Evolutionary conservation across 2,329 filamentous ascomycete species (phyloP).

Genomic region (Colletotrichum melonis): DNA sequence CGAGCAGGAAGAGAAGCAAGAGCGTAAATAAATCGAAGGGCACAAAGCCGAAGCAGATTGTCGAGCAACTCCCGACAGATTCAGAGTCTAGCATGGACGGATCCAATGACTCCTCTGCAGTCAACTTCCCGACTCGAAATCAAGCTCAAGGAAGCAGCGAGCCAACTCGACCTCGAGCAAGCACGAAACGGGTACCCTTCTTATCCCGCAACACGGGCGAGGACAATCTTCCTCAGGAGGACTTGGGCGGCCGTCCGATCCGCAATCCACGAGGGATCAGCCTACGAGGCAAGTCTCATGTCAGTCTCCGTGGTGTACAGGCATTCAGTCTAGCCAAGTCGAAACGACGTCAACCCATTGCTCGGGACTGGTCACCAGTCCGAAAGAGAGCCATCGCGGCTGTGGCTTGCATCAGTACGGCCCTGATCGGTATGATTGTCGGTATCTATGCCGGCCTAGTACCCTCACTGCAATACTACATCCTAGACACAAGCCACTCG

Average conservation of each 20-base stretch:
- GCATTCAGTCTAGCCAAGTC: constrained; percentile 64
- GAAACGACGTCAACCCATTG: constrained; percentile 73
- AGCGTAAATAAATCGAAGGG: constrained; percentile 1
- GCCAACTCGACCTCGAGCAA: constrained; percentile 27
- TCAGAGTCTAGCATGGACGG: constrained; percentile 29
- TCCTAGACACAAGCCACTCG: constrained; percentile 75
- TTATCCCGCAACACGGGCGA: constrained; percentile 32
- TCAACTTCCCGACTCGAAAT: constrained; percentile 33
- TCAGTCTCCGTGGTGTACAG: constrained; percentile 62
- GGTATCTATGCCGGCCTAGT: constrained; percentile 84
- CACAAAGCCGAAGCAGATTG: not conserved
- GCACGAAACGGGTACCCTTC: constrained; percentile 22
- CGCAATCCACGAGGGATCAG: constrained; percentile 50
- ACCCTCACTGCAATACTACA: constrained; percentile 82
- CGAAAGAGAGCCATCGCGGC: constrained; percentile 77
- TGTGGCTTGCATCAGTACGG: constrained; percentile 79
- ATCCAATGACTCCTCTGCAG: constrained; percentile 30
- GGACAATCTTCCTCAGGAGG: constrained; percentile 41
- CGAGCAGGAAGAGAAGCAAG: constrained; percentile 21
- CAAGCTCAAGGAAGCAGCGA: constrained; percentile 33
- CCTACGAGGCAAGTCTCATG: constrained; percentile 63
- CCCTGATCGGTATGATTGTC: constrained; percentile 75
- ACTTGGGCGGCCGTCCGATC: constrained; percentile 40
- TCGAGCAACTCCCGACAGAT: constrained; percentile 14
- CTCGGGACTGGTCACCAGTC: constrained; percentile 75